Base-by-base conservation (phyloP, 371 early-diverging fungal genomes). In the Mortierella sp. region DNA sequence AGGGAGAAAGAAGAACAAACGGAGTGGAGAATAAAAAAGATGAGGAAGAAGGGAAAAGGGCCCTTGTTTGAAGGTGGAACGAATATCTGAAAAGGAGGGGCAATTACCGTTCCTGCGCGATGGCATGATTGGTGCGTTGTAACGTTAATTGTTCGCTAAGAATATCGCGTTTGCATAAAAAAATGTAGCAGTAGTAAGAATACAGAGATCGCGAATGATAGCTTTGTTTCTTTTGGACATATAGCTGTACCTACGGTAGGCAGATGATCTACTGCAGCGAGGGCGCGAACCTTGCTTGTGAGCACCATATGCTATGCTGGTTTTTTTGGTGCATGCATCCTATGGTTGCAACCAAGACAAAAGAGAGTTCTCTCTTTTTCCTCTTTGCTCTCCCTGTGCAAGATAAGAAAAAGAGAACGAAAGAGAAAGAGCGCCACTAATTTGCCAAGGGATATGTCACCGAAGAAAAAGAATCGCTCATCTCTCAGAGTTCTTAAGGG, bases 31-130 rank as follows among this genome's bases (percentile, higher is more conserved):
- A 54, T 24, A 0, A 37, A 2, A 37, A 40, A 24, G 40, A 37
- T 8, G 43, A 61, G 6, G 34, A 31, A 31, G 61, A 40, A 40
- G 6, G 43, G 43, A 6, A 40, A 24, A 67, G 40, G 43, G 24
- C 24, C 43, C 24, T 67, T 67, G 67, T 67, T 67, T 67, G 67
- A 67, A 67, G 40, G 67, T 67, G 67, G 67, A 67, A 67, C 67
- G n/a, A 40, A 37, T 21, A 4, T 40, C 6, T 67, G 34, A 67
- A 67, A 67, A 40, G n/a, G 10, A 37, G 67, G 37, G 40, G 2
- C 19, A 61, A 31, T 5, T 19, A 24, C 54, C 8, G 61, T 34
- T 34, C 34, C 37, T 34, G 61, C 43, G 61, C 1, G 50, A 50
- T 61, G 61, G 19, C 13, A 61, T 54, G 54, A 21, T n/a, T 54